Evolutionary conservation across 2,329 filamentous ascomycete genomes (phyloP), one percentile per base, ranked within the genome.

Genomic region (Parascedosporium putredinis): DNA sequence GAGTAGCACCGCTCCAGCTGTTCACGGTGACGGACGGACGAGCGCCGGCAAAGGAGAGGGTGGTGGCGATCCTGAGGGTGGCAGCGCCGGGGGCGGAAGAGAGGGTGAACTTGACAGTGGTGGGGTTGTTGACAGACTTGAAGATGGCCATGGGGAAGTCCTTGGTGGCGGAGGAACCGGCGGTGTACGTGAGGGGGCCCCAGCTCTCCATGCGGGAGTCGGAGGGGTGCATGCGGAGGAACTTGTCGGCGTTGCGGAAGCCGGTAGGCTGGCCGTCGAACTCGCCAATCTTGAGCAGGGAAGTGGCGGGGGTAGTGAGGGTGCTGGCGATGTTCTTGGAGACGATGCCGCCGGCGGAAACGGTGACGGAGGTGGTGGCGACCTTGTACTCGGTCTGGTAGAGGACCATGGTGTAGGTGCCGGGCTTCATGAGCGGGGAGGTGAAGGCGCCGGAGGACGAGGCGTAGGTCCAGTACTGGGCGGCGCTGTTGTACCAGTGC

Each of bases 141-240:
- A 82, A 81, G 23, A 83, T 61, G 0, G 81, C 81, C 81, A 85
- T 84, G 40, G 81, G 80, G 58, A 84, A 81, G 52, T 73, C 70
- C 3, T 64, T 64, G 1, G 72, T 58, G 5, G 65, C 60, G 22
- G 73, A 77, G 20, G 71, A 72, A 36, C 79, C 80, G 9, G 82
- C 74, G 2, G 76, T 82, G 63, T 81, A 83, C 1, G 79, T 83
- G 10, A 72, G 57, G 1, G 78, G 71, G 0, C 68, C 72, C 81
- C 81, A 85, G 50, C 66, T 68, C 23, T 68, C 63, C 81, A 85
- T 85, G 57, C 81, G 75, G 34, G 64, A 65, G 62, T 84, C 82
- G 3, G 76, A 78, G 3, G 81, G 82, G 59, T 86, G 82, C 81
- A 85, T 85, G 47, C 79, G 73, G 12, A 79, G 71, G 59, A 83